Conservation (phyloP, 2,329 filamentous ascomycete genomes). For the Fusarium decemcellulare region DNA sequence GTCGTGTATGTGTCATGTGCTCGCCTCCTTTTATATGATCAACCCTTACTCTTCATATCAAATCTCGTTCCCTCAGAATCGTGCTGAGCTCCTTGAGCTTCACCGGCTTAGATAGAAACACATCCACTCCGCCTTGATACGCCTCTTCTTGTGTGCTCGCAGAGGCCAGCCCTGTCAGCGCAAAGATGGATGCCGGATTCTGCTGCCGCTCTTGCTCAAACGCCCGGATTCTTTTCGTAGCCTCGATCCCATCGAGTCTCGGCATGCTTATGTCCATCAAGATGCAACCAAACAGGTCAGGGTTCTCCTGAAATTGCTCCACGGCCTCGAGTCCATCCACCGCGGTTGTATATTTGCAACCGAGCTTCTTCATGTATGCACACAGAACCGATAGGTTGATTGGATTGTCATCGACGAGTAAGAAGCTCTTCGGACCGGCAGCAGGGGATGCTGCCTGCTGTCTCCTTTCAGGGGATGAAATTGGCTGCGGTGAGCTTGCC, state of each 20-base stretch:
- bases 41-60: constrained; percentile 7
- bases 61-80: constrained; percentile 23
- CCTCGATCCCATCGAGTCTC: constrained; percentile 66
- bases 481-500: background rate
- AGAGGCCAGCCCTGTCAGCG: constrained; percentile 66
- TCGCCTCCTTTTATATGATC: background rate
- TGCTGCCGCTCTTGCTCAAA: constrained; percentile 61
- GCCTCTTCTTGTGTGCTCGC: constrained; percentile 65
- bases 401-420: constrained; percentile 42
- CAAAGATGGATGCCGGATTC: constrained; percentile 62
- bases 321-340: constrained; percentile 53
- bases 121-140: constrained; percentile 65
- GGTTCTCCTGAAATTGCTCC: constrained; percentile 45
- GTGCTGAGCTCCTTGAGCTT: constrained; percentile 55
- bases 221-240: constrained; percentile 63
- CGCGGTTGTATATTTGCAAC: constrained; percentile 47
- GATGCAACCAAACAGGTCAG: constrained; percentile 48
- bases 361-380: constrained; percentile 52
- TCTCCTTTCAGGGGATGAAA: background rate
- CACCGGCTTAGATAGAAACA: constrained; percentile 69
- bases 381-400: constrained; percentile 43
- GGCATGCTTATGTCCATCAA: constrained; percentile 70
- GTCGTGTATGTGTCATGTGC: background rate
- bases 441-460: background rate
- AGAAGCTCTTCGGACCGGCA: constrained; percentile 22